These are phyloP conservation scores for Eragrostis nindensis DNA, from an alignment of 176 grass and related monocot species.

Conservation along the genomic window DNA sequence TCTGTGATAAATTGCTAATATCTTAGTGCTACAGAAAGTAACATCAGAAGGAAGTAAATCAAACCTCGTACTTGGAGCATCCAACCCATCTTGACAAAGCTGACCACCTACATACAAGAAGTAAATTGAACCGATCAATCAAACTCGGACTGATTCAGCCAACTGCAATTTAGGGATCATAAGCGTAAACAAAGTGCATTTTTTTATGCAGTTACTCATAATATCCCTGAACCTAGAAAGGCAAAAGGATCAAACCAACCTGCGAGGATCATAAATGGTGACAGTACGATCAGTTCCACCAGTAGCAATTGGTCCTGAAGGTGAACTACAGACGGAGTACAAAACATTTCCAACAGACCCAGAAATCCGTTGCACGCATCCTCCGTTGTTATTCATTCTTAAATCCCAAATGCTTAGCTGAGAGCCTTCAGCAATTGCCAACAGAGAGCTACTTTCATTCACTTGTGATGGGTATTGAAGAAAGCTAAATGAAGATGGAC, in stretches of 20 bases:
- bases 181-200: not conserved
- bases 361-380: slow-evolving; percentile 70
- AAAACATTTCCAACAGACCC: slow-evolving; percentile 67
- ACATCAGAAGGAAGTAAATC: slow-evolving; percentile 35
- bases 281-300: slow-evolving; percentile 86
- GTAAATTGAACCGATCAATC: not conserved
- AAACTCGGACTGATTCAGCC: not conserved
- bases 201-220: slow-evolving; percentile 15
- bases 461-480: slow-evolving; percentile 52
- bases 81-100: slow-evolving; percentile 85
- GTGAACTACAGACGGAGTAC: slow-evolving; percentile 71
- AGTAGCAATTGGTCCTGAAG: slow-evolving; percentile 63
- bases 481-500: slow-evolving; percentile 80
- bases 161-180: not conserved
- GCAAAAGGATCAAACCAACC: slow-evolving; percentile 45
- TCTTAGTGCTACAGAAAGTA: slow-evolving; percentile 23
- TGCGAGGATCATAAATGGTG: slow-evolving; percentile 81
- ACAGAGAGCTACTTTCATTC: slow-evolving; percentile 56
- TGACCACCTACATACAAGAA: slow-evolving; percentile 69
- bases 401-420: slow-evolving; percentile 96
- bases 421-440: slow-evolving; percentile 87
- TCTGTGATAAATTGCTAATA: not conserved
- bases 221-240: slow-evolving; percentile 15
- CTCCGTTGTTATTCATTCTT: slow-evolving; percentile 85
- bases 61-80: slow-evolving; percentile 97